phyloP scores from a whole-genome alignment of 129 eudicot species.

The Solidago caesia region DNA sequence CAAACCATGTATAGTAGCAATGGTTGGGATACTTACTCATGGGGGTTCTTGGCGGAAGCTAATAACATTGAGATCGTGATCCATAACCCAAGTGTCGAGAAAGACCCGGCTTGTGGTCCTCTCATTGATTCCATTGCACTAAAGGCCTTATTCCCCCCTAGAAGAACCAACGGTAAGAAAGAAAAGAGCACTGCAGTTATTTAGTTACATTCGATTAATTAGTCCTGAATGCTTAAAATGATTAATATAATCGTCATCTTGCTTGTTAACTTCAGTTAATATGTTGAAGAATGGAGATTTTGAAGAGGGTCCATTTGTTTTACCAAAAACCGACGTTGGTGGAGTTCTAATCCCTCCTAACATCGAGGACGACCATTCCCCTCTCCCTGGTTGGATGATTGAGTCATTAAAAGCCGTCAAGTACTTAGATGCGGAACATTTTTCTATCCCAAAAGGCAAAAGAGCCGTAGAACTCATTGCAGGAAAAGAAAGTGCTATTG shows the following conservation, averaged over 20 bases:
- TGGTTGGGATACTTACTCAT: conserved; percentile 81
- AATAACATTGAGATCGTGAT: conserved; percentile 58
- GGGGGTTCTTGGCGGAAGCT: conserved; percentile 77
- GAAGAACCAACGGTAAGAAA: conserved; percentile 49
- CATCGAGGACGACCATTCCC: conserved; percentile 89
- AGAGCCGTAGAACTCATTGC: conserved; percentile 82
- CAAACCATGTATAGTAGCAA: conserved; percentile 80
- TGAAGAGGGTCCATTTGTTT: conserved; percentile 92
- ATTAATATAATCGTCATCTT: conserved; percentile 2
- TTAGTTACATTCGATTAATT: not conserved
- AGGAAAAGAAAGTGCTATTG: conserved; percentile 81
- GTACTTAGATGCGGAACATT: conserved; percentile 69
- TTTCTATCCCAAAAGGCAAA: conserved; percentile 75
- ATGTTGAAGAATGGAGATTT: conserved; percentile 84
- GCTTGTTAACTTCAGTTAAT: conserved; percentile 44
- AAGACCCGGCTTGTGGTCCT: conserved; percentile 88
- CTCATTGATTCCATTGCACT: conserved; percentile 77
- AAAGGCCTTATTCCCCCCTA: conserved; percentile 51
- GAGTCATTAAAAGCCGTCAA: conserved; percentile 90
- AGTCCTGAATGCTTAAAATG: not conserved
- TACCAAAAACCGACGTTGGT: conserved; percentile 56
- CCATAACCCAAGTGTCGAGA: conserved; percentile 71
- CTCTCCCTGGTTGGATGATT: conserved; percentile 88
- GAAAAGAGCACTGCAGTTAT: not conserved
- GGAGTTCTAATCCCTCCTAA: conserved; percentile 89